Percentiles rank a stretch among this genome's conserved stretches.
Conservation (phyloP, 169 alveolate genomes). For the Babesia sp. region DNA sequence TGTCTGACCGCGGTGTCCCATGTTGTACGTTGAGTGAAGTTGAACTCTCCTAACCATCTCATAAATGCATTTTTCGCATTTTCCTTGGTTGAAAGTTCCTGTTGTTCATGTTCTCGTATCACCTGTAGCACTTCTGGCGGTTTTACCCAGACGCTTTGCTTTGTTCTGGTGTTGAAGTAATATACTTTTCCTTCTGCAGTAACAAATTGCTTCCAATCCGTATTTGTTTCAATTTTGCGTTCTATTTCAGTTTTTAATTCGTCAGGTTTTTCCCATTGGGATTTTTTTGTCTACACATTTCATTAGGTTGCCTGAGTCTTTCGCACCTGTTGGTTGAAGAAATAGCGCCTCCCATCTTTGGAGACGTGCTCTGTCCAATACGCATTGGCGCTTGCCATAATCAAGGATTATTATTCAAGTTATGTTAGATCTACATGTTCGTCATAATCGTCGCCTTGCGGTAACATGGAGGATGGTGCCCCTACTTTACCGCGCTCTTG, state of each 20-base stretch:
- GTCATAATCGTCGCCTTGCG: constrained; percentile 12
- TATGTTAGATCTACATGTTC: constrained; percentile 62
- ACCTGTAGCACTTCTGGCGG: constrained; percentile 77
- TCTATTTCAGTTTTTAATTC: constrained; percentile 76
- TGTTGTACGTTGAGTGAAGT: constrained; percentile 72
- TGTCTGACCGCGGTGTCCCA: constrained; percentile 74
- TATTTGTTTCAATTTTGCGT: constrained; percentile 62
- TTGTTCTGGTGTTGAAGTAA: constrained; percentile 76
- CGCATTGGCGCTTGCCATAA: constrained; percentile 2
- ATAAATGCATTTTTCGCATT: constrained; percentile 71
- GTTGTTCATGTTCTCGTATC: constrained; percentile 62
- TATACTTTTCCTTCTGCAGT: constrained; percentile 82
- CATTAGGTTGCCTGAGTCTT: not conserved
- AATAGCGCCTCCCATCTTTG: constrained; percentile 81
- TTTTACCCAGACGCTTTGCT: constrained; percentile 79
- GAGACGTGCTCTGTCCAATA: constrained; percentile 81
- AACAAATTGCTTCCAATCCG: constrained; percentile 78
- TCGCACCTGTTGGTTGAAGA: constrained; percentile 71
- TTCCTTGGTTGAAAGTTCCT: constrained; percentile 68
- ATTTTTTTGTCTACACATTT: constrained; percentile 70
- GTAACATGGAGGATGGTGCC: constrained; percentile 13
- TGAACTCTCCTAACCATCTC: constrained; percentile 67
- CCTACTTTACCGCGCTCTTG: constrained; percentile 30
- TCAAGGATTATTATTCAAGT: not conserved
- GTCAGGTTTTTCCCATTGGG: constrained; percentile 83